These are phyloP conservation scores for Suillus weaverae DNA, from an alignment of 768 basidiomycete species.

Conservation along the genomic window DNA sequence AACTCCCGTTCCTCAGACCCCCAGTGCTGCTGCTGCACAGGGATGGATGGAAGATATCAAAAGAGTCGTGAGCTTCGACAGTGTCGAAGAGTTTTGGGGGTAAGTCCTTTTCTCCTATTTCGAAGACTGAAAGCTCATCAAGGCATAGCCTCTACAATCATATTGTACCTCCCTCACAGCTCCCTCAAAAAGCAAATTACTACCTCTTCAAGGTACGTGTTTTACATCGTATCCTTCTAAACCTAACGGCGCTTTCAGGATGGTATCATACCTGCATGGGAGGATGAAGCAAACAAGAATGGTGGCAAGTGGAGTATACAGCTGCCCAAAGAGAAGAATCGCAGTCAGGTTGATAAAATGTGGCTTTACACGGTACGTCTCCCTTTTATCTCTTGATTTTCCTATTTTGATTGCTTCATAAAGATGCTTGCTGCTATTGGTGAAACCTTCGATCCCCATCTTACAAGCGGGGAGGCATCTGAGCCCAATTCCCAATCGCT, in stretches of 20 bases:
- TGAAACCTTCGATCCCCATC: slow-evolving; percentile 93
- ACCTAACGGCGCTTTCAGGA: slow-evolving; percentile 50
- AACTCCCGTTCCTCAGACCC: slow-evolving; percentile 72
- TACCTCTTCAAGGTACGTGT: slow-evolving; percentile 91
- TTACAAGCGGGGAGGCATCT: slow-evolving; percentile 46
- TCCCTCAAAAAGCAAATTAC: slow-evolving; percentile 98
- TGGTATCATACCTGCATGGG: slow-evolving; percentile 96
- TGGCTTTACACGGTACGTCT: slow-evolving; percentile 91
- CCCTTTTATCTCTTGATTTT: background rate
- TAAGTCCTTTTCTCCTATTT: slow-evolving; percentile 37
- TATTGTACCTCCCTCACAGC: slow-evolving; percentile 90
- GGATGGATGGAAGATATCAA: slow-evolving; percentile 99
- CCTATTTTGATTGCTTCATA: slow-evolving; percentile 4
- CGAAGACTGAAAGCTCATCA: slow-evolving; percentile 13
- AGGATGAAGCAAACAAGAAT: slow-evolving; percentile 93
- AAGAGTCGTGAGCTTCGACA: slow-evolving; percentile 92
- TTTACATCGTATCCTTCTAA: background rate
- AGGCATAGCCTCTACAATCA: slow-evolving; percentile 84
- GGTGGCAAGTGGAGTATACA: slow-evolving; percentile 99
- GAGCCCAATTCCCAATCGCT: slow-evolving; percentile 55
- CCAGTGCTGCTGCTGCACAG: slow-evolving; percentile 69
- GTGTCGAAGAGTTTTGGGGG: slow-evolving; percentile 99
- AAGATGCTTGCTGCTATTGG: slow-evolving; percentile 99
- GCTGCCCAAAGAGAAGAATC: slow-evolving; percentile 93
- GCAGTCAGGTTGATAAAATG: slow-evolving; percentile 83